Evolutionary conservation across 129 eudicot species (phyloP).

Genomic region (Flaveria brownii): DNA sequence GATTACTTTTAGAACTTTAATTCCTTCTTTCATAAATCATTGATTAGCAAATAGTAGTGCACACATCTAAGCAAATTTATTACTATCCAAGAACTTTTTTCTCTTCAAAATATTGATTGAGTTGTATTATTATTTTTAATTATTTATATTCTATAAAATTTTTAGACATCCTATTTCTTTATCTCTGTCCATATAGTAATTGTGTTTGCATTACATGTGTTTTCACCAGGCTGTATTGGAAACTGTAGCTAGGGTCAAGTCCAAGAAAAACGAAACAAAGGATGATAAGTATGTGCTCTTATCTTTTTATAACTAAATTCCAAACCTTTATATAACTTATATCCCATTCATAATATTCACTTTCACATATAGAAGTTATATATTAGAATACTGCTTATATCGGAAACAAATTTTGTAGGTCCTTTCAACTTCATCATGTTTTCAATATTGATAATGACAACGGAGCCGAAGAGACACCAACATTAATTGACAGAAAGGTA

Average conservation of each 20-base stretch:
- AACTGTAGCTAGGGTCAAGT: constrained; percentile 97
- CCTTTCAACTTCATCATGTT: constrained; percentile 90
- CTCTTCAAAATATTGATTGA: neutral
- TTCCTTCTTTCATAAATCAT: neutral
- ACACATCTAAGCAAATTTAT: constrained; percentile 11
- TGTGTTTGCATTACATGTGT: constrained; percentile 28
- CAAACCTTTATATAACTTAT: constrained; percentile 12
- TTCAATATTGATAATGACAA: constrained; percentile 92
- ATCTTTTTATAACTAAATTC: constrained; percentile 4
- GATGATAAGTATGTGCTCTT: constrained; percentile 78
- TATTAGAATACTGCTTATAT: constrained; percentile 16
- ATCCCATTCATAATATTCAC: constrained; percentile 8
- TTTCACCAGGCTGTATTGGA: constrained; percentile 87
- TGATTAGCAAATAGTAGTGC: neutral
- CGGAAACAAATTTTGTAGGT: constrained; percentile 41
- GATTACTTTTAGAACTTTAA: neutral
- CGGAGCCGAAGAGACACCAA: constrained; percentile 93
- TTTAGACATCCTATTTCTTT: neutral
- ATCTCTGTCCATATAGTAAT: neutral
- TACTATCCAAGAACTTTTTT: neutral
- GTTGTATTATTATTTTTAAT: neutral
- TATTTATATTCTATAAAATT: neutral
- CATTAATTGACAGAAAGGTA: constrained; percentile 92
- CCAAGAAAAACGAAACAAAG: constrained; percentile 97
- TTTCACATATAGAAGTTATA: constrained; percentile 1